phyloP scores from a whole-genome alignment of 208 protist species.

The Trypanosoma brucei region DNA sequence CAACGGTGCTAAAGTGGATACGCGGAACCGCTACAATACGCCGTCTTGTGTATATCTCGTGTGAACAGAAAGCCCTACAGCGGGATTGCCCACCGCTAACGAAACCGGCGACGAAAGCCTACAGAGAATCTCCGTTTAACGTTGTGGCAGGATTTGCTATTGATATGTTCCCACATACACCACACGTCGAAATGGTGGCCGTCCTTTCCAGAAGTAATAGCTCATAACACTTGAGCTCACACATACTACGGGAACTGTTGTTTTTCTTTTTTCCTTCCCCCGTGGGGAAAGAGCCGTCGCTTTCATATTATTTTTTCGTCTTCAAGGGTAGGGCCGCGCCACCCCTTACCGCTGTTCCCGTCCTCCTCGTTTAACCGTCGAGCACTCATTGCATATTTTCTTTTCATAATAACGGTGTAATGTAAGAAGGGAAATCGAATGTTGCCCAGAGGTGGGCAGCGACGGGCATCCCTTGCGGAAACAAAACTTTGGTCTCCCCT shows the following conservation, averaged over 20 bases:
- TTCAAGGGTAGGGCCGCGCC: too few relatives aligned
- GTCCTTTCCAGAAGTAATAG: slow-evolving; percentile 63
- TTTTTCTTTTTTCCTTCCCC: too few relatives aligned
- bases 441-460: neutral
- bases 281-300: too few relatives aligned
- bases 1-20: slow-evolving; percentile 92
- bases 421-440: slow-evolving; percentile 20
- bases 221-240: neutral
- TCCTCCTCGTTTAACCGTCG: too few relatives aligned
- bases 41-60: slow-evolving; percentile 94
- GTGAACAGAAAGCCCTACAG: slow-evolving; percentile 90
- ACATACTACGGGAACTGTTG: too few relatives aligned
- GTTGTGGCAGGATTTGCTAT: slow-evolving; percentile 84
- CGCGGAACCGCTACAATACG: slow-evolving; percentile 79
- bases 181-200: slow-evolving; percentile 92
- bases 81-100: slow-evolving; percentile 79
- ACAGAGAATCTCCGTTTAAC: slow-evolving; percentile 77
- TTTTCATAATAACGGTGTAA: too few relatives aligned
- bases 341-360: too few relatives aligned
- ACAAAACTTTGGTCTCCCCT: too few relatives aligned
- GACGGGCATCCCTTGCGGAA: too few relatives aligned
- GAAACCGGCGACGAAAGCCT: slow-evolving; percentile 74
- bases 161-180: slow-evolving; percentile 95
- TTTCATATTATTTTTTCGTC: too few relatives aligned
- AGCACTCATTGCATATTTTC: too few relatives aligned